Conservation (phyloP, 495 filamentous ascomycete genomes). For the Hyaloscypha variabilis region DNA sequence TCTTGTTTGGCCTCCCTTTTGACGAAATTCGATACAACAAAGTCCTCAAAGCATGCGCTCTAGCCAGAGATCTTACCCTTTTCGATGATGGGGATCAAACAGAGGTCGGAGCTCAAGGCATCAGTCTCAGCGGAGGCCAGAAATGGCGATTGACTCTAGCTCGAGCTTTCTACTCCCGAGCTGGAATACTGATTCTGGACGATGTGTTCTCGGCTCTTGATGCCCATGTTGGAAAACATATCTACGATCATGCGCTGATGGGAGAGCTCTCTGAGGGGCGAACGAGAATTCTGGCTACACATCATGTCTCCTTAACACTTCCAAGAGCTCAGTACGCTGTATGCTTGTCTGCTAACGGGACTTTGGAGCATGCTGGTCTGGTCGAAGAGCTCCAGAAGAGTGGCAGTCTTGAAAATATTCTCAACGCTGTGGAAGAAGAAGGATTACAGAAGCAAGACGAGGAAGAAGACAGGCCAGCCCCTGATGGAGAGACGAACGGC, state of each 20-base stretch:
- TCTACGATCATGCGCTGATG: constrained; percentile 52
- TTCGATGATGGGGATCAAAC: constrained; percentile 70
- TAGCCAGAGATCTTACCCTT: constrained; percentile 63
- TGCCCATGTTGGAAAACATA: constrained; percentile 49
- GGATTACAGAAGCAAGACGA: not conserved
- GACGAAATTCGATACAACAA: constrained; percentile 49
- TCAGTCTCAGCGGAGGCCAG: constrained; percentile 73
- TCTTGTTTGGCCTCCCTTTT: constrained; percentile 56
- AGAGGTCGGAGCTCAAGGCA: constrained; percentile 70
- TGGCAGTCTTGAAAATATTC: constrained; percentile 20
- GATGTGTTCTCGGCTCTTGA: constrained; percentile 69
- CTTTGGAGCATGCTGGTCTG: constrained; percentile 45
- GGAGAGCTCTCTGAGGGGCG: constrained; percentile 47
- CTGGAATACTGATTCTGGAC: constrained; percentile 67
- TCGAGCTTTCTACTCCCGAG: constrained; percentile 69
- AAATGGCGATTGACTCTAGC: constrained; percentile 70
- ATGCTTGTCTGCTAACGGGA: constrained; percentile 50
- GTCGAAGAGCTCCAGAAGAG: constrained; percentile 39
- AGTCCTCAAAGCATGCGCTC: constrained; percentile 63
- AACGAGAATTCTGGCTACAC: constrained; percentile 55
- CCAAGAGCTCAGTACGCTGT: constrained; percentile 36
- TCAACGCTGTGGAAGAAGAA: constrained; percentile 13
- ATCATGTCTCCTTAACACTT: constrained; percentile 42
- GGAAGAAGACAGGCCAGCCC: constrained; percentile 8
- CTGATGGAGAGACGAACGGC: not conserved